Evolutionary conservation across 164 flowering plant species (phyloP).

Genomic region (Umbellularia californica): DNA sequence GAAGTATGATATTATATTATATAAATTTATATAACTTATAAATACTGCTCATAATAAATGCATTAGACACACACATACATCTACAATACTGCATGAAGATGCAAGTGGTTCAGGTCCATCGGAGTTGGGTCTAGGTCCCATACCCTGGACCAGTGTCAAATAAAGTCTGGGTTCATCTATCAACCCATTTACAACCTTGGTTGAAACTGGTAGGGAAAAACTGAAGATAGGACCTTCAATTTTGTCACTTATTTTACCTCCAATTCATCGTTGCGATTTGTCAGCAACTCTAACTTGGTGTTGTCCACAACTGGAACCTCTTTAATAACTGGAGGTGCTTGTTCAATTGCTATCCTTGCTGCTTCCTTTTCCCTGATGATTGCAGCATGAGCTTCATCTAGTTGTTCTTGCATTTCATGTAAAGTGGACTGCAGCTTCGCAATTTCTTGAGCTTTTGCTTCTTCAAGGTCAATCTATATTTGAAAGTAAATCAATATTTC

Average conservation of each 20-base stretch:
- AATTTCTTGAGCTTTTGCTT: slow-evolving; percentile 73
- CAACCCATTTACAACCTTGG: no score
- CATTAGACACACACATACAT: no score
- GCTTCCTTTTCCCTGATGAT: slow-evolving; percentile 67
- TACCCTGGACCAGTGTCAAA: no score
- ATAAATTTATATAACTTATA: no score
- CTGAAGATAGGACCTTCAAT: no score
- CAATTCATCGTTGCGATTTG: slow-evolving; percentile 45
- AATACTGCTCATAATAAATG: no score
- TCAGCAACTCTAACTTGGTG: slow-evolving; percentile 48
- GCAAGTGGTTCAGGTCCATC: no score
- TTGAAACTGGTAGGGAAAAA: no score
- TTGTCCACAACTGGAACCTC: slow-evolving; percentile 76
- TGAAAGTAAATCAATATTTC: background rate
- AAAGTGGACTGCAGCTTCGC: slow-evolving; percentile 55
- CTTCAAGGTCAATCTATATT: slow-evolving; percentile 69
- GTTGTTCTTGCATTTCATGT: slow-evolving; percentile 52
- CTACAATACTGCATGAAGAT: no score
- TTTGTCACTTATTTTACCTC: slow-evolving; percentile 38
- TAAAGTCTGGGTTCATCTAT: no score
- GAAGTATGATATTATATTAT: no score
- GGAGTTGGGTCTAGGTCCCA: no score
- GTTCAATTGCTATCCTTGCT: slow-evolving; percentile 68
- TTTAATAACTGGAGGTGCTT: slow-evolving; percentile 73
- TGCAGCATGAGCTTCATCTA: slow-evolving; percentile 63